These are phyloP conservation scores for Beta vulgaris DNA, from an alignment of 148 eudicot genomes.

Conservation along the genomic window DNA sequence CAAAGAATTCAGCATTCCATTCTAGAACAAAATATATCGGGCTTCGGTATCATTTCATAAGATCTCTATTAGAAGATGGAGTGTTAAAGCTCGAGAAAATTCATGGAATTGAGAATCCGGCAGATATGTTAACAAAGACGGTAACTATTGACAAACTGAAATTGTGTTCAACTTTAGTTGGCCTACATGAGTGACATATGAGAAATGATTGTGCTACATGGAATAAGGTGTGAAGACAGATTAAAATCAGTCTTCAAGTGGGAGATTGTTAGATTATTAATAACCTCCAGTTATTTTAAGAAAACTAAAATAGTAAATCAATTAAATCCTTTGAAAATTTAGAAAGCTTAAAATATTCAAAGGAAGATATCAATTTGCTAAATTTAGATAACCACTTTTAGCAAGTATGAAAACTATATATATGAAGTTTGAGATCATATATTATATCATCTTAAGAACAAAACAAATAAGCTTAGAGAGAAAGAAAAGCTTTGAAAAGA, in stretches of 20 bases:
- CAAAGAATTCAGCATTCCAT: slow-evolving; percentile 15
- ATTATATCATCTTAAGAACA: too few relatives aligned
- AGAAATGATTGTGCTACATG: background rate
- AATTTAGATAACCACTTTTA: too few relatives aligned
- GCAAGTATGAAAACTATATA: too few relatives aligned
- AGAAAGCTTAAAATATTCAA: too few relatives aligned
- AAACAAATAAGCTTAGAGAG: too few relatives aligned
- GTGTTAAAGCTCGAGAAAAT: background rate
- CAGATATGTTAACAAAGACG: slow-evolving; percentile 7
- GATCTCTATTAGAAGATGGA: background rate
- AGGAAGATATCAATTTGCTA: too few relatives aligned
- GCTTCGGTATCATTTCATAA: background rate
- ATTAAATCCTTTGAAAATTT: too few relatives aligned
- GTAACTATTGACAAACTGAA: background rate
- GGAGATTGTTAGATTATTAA: too few relatives aligned
- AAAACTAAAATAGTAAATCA: too few relatives aligned
- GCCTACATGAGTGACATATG: background rate
- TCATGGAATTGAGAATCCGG: background rate
- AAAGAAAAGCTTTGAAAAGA: too few relatives aligned
- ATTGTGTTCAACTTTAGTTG: background rate
- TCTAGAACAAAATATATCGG: slow-evolving; percentile 21
- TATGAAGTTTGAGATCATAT: too few relatives aligned
- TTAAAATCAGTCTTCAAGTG: background rate
- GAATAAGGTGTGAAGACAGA: background rate
- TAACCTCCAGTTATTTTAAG: too few relatives aligned